These are phyloP conservation scores for Ascochyta viciae-villosae DNA, from an alignment of 2,329 filamentous ascomycete species.

Conservation along the genomic window DNA sequence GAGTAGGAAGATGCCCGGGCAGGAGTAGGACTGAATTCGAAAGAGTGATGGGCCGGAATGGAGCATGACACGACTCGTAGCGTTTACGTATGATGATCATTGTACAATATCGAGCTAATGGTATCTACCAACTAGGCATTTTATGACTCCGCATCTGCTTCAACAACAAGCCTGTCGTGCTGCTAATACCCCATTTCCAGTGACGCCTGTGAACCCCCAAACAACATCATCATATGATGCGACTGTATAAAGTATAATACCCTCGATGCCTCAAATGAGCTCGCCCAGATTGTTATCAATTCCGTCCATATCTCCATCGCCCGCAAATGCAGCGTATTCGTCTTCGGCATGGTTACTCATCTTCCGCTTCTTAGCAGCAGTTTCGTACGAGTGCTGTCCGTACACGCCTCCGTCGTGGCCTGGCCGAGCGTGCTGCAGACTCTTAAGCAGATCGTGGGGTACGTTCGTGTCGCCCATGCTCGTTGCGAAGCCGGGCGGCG, in stretches of 20 bases:
- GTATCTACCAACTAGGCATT: constrained; percentile 4
- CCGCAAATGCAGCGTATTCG: constrained; percentile 49
- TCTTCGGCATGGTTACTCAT: constrained; percentile 45
- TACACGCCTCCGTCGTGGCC: constrained; percentile 33
- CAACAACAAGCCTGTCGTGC: not conserved
- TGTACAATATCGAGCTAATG: constrained; percentile 16
- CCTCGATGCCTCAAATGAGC: constrained; percentile 47
- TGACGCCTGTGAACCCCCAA: not conserved
- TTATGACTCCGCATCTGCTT: not conserved
- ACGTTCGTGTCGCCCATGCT: constrained; percentile 29
- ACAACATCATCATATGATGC: too few species aligned
- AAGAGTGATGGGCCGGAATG: not conserved
- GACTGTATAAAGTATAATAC: too few species aligned
- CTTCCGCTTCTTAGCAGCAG: constrained; percentile 48
- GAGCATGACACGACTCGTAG: not conserved
- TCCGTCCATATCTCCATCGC: constrained; percentile 61
- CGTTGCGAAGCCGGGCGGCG: constrained; percentile 32
- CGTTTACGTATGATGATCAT: not conserved
- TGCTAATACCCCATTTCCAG: not conserved
- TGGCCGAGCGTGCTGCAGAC: constrained; percentile 36
- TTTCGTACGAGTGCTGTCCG: constrained; percentile 31
- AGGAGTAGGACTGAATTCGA: constrained; percentile 40
- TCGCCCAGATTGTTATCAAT: constrained; percentile 69
- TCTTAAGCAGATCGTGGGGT: constrained; percentile 41
- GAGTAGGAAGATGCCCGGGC: constrained; percentile 47